phyloP scores from a whole-genome alignment of 345 rosid genomes.

The Xanthoceras sorbifolium region DNA sequence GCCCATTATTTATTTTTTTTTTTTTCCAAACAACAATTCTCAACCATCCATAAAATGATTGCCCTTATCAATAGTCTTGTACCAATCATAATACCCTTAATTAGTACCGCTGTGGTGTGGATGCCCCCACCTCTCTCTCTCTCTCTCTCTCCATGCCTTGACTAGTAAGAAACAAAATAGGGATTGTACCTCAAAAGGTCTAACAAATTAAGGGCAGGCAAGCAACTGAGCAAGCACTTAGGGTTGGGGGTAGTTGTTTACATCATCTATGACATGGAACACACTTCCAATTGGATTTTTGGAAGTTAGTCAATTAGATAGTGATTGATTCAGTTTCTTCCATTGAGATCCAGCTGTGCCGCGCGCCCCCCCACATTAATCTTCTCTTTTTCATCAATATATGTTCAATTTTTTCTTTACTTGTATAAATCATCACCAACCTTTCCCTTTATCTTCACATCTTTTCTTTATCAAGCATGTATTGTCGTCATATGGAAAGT shows the following conservation, averaged over 20 bases:
- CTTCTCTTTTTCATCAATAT: background rate
- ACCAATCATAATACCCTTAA: too few species aligned
- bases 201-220: background rate
- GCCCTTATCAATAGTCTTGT: too few species aligned
- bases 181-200: background rate
- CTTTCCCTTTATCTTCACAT: background rate
- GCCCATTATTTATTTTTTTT: too few species aligned
- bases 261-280: constrained; percentile 31
- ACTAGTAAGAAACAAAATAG: too few species aligned
- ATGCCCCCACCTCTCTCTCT: too few species aligned
- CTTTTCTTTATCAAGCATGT: background rate
- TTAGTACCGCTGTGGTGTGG: too few species aligned
- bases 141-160: too few species aligned
- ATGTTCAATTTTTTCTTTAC: background rate
- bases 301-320: constrained; percentile 19
- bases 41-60: too few species aligned
- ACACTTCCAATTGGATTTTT: constrained; percentile 1
- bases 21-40: too few species aligned
- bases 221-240: too few species aligned
- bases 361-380: constrained; percentile 1
- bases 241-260: background rate
- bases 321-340: constrained; percentile 23
- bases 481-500: background rate
- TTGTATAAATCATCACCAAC: background rate
- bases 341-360: constrained; percentile 15